Conservation (phyloP, 371 early-diverging fungal genomes). For the Chytridium lagenaria region DNA sequence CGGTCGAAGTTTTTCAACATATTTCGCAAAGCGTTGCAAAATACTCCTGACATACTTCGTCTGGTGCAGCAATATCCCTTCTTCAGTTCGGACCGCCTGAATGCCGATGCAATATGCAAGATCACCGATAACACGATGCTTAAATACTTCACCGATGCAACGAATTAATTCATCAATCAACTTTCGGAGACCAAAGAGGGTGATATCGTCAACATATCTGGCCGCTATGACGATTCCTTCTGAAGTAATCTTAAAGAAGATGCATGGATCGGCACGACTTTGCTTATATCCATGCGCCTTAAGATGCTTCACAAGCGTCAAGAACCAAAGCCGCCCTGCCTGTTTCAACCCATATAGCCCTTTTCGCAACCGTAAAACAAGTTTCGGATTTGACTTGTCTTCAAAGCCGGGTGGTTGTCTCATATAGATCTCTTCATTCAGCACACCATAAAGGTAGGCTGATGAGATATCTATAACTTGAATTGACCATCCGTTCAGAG, state of each 20-base stretch:
- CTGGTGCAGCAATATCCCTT: constrained; percentile 28
- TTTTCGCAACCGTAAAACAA: neutral
- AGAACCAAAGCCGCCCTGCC: constrained; percentile 33
- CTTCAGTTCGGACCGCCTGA: neutral
- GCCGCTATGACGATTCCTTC: neutral
- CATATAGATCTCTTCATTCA: constrained; percentile 9
- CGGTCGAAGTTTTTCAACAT: no score
- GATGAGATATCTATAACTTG: no score
- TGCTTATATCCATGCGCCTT: neutral
- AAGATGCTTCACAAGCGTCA: constrained; percentile 18
- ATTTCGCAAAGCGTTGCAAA: constrained; percentile 20
- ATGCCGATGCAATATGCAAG: constrained; percentile 29
- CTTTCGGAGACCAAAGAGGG: neutral
- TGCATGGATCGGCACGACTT: constrained; percentile 32
- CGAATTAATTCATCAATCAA: neutral
- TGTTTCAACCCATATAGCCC: constrained; percentile 39
- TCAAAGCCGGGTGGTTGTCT: constrained; percentile 7
- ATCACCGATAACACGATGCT: constrained; percentile 17
- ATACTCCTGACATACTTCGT: constrained; percentile 21
- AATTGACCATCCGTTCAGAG: no score
- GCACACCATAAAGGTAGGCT: constrained; percentile 23
- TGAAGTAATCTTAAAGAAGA: constrained; percentile 18
- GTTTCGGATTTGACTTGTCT: neutral
- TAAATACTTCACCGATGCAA: neutral
- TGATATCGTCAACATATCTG: constrained; percentile 37